Conservation (phyloP, 2,329 filamentous ascomycete species). For the Clarireedia homoeocarpa region DNA sequence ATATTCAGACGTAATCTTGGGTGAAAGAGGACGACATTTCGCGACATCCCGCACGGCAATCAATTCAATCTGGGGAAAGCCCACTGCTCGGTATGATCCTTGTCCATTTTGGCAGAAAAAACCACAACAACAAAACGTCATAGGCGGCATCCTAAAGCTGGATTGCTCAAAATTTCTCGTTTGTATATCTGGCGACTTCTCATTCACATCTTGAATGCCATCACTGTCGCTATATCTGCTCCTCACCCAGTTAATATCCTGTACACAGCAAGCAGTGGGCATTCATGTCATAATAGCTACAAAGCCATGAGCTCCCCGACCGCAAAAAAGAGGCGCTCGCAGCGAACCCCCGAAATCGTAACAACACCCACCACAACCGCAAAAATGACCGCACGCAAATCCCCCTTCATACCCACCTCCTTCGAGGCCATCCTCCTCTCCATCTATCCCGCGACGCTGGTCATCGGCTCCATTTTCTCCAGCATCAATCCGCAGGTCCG, state of each 20-base stretch:
- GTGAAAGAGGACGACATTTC: too few species aligned
- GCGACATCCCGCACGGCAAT: background rate
- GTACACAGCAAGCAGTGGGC: too few species aligned
- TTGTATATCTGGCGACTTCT: constrained; percentile 1
- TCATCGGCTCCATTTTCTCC: constrained; percentile 77
- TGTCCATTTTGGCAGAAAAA: background rate
- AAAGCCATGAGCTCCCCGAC: constrained; percentile 24
- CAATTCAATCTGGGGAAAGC: constrained; percentile 9
- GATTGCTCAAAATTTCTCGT: background rate
- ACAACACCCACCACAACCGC: constrained; percentile 10
- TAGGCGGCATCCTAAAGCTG: background rate
- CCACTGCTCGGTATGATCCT: constrained; percentile 4
- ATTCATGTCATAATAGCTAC: constrained; percentile 14
- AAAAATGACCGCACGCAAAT: constrained; percentile 19
- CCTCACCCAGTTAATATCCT: too few species aligned
- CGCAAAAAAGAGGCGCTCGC: constrained; percentile 24
- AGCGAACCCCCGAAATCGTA: constrained; percentile 20
- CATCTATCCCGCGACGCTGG: constrained; percentile 69
- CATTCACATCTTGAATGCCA: background rate
- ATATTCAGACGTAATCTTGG: too few species aligned
- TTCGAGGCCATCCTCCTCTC: constrained; percentile 57
- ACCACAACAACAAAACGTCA: constrained; percentile 6
- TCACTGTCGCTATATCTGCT: background rate
- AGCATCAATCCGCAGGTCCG: constrained; percentile 66
- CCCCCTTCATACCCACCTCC: constrained; percentile 61